Percentiles rank a stretch among this genome's conserved stretches.
These are phyloP conservation scores for Claviceps maximensis DNA, from an alignment of 2,329 filamentous ascomycete genomes.

Conservation along the genomic window DNA sequence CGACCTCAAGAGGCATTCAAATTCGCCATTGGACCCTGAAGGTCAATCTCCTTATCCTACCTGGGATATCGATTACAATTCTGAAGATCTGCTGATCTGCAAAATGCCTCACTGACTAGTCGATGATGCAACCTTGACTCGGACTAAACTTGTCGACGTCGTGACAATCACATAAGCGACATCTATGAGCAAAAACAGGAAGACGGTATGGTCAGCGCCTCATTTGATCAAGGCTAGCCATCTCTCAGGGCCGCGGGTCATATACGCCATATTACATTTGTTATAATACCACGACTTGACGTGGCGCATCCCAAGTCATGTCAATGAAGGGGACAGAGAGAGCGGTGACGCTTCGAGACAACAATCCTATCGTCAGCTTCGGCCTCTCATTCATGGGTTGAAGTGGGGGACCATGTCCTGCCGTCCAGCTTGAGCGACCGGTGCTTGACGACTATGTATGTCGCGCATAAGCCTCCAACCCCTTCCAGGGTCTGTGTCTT, in stretches of 20 bases:
- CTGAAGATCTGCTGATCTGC: not conserved
- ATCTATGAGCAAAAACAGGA: not conserved
- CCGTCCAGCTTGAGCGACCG: not conserved
- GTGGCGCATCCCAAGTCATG: not conserved
- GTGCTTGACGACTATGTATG: not conserved
- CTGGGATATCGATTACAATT: not conserved
- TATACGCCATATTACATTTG: not conserved
- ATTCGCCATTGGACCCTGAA: not conserved
- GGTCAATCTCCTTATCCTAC: not conserved
- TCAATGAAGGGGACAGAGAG: not conserved
- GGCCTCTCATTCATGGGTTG: not conserved
- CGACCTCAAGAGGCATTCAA: not conserved
- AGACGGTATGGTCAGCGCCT: not conserved
- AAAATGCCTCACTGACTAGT: conserved; percentile 1
- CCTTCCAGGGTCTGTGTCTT: not conserved
- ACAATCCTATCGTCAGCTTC: not conserved
- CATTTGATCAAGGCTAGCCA: not conserved
- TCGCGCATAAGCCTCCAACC: not conserved
- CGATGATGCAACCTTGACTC: not conserved
- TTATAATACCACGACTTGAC: not conserved
- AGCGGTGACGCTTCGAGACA: not conserved
- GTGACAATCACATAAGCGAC: not conserved
- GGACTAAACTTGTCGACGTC: not conserved
- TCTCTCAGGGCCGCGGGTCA: not conserved
- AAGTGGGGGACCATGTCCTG: not conserved